Conservation (phyloP, 345 rosid species). For the Firmiana major region DNA sequence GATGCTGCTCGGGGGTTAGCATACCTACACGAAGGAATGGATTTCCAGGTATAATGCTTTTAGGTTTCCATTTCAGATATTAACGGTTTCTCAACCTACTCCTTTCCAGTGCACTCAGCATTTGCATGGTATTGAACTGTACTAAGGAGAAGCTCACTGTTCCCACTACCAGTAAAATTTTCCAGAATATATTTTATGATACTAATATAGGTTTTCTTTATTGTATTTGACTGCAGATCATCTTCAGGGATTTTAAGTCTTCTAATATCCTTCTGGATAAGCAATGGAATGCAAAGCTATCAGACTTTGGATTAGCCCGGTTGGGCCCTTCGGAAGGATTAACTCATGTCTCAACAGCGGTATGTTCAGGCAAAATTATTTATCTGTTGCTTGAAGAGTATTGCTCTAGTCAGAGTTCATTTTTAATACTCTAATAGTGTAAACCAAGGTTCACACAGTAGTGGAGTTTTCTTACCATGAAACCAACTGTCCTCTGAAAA, state of each 20-base stretch:
- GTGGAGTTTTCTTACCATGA: not conserved
- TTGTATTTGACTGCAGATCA: conserved; percentile 45
- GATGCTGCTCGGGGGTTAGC: conserved; percentile 87
- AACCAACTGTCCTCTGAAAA: too few species aligned
- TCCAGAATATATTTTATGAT: not conserved
- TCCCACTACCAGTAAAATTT: not conserved
- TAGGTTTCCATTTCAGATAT: not conserved
- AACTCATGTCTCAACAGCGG: conserved; percentile 91
- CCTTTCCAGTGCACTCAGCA: not conserved
- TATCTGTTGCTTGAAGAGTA: not conserved
- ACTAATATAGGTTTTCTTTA: conserved; percentile 1
- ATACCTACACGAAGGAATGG: conserved; percentile 86
- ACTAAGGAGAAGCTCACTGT: not conserved
- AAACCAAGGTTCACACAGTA: not conserved
- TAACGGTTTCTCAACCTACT: not conserved
- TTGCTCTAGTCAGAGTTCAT: not conserved
- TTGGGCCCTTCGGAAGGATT: conserved; percentile 87
- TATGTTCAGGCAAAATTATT: conserved; percentile 26
- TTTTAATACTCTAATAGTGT: not conserved
- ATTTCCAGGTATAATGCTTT: conserved; percentile 58
- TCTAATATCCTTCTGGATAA: conserved; percentile 85
- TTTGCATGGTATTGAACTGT: not conserved
- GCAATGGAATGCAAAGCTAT: conserved; percentile 91
- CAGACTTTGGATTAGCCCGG: conserved; percentile 94
- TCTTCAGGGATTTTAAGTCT: conserved; percentile 86